phyloP scores from a whole-genome alignment of 2,329 filamentous ascomycete species.

The Verticillium dahliae region DNA sequence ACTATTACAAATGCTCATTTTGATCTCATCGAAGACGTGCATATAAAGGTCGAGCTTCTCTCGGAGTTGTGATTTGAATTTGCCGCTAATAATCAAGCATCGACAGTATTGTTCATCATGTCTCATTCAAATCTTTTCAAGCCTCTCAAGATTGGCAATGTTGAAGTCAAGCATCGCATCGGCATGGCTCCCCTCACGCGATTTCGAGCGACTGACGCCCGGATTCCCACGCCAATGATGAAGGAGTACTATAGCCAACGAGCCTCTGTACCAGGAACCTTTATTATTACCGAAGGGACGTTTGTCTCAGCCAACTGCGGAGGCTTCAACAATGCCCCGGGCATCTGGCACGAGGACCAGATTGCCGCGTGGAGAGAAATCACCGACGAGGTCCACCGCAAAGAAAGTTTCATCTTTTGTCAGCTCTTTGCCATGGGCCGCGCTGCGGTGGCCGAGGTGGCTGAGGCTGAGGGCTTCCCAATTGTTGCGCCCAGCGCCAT shows the following conservation, averaged over 20 bases:
- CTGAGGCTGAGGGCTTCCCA: conserved; percentile 16
- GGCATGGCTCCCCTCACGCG: conserved; percentile 17
- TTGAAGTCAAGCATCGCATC: conserved; percentile 15
- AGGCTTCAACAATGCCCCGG: conserved; percentile 14
- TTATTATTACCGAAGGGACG: conserved; percentile 39
- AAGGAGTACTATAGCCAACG: conserved; percentile 37
- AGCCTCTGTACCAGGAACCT: conserved; percentile 29
- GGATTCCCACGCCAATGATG: conserved; percentile 10
- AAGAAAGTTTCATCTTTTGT: conserved; percentile 39
- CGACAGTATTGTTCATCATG: background rate
- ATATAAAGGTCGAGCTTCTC: background rate
- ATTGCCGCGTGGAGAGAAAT: conserved; percentile 16
- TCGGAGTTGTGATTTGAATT: too few relatives aligned
- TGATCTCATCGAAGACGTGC: background rate
- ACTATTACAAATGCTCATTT: background rate
- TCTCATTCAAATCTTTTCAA: conserved; percentile 9
- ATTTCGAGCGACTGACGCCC: conserved; percentile 13
- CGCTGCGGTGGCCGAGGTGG: conserved; percentile 27
- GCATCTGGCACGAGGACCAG: conserved; percentile 14
- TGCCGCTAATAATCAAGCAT: background rate
- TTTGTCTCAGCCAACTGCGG: conserved; percentile 25
- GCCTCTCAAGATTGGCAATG: conserved; percentile 14
- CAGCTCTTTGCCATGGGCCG: conserved; percentile 59
- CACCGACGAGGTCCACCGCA: conserved; percentile 17
- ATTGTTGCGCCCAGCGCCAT: conserved; percentile 18